Evolutionary conservation across 2,329 filamentous ascomycete genomes (phyloP).

Genomic region (Fusarium caatingaense): DNA sequence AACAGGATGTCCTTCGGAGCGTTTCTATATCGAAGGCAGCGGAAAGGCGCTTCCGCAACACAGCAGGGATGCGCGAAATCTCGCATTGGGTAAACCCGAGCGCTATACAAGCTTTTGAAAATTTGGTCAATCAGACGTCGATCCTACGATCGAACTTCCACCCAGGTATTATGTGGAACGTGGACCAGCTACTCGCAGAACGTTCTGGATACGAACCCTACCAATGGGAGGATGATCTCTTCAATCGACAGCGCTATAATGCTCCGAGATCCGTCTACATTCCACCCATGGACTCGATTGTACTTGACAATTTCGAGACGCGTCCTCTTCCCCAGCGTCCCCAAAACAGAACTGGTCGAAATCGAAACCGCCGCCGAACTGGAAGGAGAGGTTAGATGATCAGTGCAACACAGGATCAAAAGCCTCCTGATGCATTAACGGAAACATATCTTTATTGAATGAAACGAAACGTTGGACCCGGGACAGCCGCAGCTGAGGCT

Average conservation of each 20-base stretch:
- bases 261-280: not conserved
- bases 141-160: not conserved
- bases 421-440: not conserved
- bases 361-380: not conserved
- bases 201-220: not conserved
- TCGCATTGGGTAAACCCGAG: not conserved
- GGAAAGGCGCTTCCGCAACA: fast-evolving
- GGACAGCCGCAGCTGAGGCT: not conserved
- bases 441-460: not conserved
- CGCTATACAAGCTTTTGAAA: not conserved
- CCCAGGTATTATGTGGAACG: not conserved
- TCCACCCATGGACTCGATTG: too few species aligned
- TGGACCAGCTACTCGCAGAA: not conserved
- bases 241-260: too few species aligned
- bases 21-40: not conserved
- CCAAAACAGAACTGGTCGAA: not conserved
- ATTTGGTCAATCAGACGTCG: not conserved
- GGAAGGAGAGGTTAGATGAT: not conserved
- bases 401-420: not conserved
- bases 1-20: not conserved
- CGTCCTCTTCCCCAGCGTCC: too few species aligned
- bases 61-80: too few species aligned
- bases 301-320: too few species aligned
- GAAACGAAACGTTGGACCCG: not conserved
- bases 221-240: not conserved